phyloP scores from a whole-genome alignment of 257 asterid species.

The Ophiorrhiza pumila region DNA sequence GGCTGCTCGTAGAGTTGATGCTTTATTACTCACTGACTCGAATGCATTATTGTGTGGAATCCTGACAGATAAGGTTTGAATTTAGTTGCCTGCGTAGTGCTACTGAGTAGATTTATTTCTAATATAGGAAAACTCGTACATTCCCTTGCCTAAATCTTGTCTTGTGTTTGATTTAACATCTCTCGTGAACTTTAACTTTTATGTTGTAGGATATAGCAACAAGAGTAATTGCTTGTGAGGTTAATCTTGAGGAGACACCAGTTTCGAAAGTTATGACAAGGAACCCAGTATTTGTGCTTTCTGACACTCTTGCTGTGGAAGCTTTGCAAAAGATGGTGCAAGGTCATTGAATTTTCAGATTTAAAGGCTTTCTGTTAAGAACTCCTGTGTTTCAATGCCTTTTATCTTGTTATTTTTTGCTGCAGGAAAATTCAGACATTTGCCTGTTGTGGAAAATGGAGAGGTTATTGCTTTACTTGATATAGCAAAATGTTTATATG shows the following conservation, averaged over 20 bases:
- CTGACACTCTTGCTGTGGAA: slow-evolving; percentile 97
- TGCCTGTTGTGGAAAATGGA: slow-evolving; percentile 95
- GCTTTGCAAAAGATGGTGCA: slow-evolving; percentile 99
- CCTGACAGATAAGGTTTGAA: slow-evolving; percentile 82
- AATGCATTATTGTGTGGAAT: slow-evolving; percentile 92
- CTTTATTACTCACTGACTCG: slow-evolving; percentile 89
- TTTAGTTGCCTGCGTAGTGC: slow-evolving; percentile 9
- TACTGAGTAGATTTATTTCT: not conserved
- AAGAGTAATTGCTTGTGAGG: slow-evolving; percentile 81
- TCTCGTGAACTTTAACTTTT: not conserved
- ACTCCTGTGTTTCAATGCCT: not conserved
- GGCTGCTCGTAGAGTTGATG: slow-evolving; percentile 94
- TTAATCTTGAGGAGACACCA: slow-evolving; percentile 75
- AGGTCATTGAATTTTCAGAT: slow-evolving; percentile 42
- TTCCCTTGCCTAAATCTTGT: slow-evolving; percentile 3
- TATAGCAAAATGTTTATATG: slow-evolving; percentile 92
- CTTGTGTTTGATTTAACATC: not conserved
- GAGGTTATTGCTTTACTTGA: slow-evolving; percentile 96
- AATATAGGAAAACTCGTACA: not conserved
- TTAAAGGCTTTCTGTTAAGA: not conserved
- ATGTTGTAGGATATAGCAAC: slow-evolving; percentile 69
- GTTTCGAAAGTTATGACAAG: slow-evolving; percentile 96
- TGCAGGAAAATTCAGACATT: slow-evolving; percentile 92
- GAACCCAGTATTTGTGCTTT: slow-evolving; percentile 91
- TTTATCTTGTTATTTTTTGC: slow-evolving; percentile 12